A percentile compares a stretch with the other conserved stretches of the same genome.
Evolutionary conservation across 306 rosid species (phyloP).

Genomic region (Pachyrhizus erosus): DNA sequence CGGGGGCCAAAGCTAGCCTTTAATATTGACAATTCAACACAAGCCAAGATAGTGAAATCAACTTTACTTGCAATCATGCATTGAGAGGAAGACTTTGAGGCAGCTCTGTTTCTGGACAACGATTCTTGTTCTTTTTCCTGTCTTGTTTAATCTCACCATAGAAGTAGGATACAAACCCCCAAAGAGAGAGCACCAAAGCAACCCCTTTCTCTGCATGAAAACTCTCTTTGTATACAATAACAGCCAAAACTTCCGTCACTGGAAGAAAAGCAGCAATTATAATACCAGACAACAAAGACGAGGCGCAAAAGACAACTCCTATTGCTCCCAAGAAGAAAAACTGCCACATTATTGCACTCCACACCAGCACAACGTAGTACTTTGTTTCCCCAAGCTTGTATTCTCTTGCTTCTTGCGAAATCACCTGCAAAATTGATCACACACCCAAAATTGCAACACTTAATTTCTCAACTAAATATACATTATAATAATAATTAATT

Average conservation of each 20-base stretch:
- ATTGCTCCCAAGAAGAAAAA: conserved; percentile 76
- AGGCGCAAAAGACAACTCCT: conserved; percentile 77
- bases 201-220: conserved; percentile 77
- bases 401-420: conserved; percentile 69
- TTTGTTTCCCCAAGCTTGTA: conserved; percentile 62
- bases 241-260: conserved; percentile 63
- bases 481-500: background rate
- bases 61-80: conserved; percentile 34
- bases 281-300: conserved; percentile 70
- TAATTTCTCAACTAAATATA: background rate
- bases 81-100: conserved; percentile 36
- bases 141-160: conserved; percentile 69
- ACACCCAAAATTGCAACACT: background rate
- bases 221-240: conserved; percentile 67
- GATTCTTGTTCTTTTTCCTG: conserved; percentile 35
- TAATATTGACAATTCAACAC: conserved; percentile 42
- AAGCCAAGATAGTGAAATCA: conserved; percentile 22
- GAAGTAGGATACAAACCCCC: conserved; percentile 87
- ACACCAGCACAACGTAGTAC: conserved; percentile 64
- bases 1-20: conserved; percentile 28
- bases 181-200: conserved; percentile 71
- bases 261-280: conserved; percentile 68
- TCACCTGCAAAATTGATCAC: conserved; percentile 50
- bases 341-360: conserved; percentile 71
- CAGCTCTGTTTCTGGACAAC: conserved; percentile 27